Evolutionary conservation across 805 yeast genomes (phyloP).

Genomic region (Candida multigemmis): DNA sequence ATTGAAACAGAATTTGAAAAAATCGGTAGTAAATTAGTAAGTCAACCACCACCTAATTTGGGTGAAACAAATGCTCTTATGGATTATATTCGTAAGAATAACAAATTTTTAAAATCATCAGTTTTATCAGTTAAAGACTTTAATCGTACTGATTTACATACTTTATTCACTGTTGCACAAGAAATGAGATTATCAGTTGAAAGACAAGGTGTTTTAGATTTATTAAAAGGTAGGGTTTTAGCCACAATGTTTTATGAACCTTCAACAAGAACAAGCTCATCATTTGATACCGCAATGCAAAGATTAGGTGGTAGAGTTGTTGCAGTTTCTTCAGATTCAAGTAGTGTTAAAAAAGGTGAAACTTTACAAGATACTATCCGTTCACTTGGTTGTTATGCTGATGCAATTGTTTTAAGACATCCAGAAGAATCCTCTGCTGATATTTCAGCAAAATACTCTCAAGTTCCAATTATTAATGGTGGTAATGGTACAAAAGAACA

Average conservation of each 20-base stretch:
- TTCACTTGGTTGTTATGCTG: constrained; percentile 90
- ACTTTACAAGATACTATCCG: constrained; percentile 94
- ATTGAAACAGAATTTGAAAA: constrained; percentile 35
- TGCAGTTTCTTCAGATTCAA: constrained; percentile 71
- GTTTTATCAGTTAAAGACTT: constrained; percentile 84
- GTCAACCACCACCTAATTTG: constrained; percentile 65
- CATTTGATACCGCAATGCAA: constrained; percentile 99
- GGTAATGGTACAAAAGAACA: constrained; percentile 98
- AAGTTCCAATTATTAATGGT: constrained; percentile 94
- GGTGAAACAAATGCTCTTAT: constrained; percentile 74
- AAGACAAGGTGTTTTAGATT: constrained; percentile 88
- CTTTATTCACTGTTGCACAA: constrained; percentile 92
- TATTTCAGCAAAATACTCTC: constrained; percentile 92
- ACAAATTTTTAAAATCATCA: constrained; percentile 85
- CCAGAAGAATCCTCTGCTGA: constrained; percentile 89
- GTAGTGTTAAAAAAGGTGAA: constrained; percentile 98
- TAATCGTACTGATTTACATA: constrained; percentile 81
- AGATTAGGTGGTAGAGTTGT: constrained; percentile 97
- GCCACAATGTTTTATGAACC: constrained; percentile 98
- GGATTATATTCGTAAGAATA: constrained; percentile 68
- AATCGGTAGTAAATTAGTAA: constrained; percentile 60
- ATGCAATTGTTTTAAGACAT: constrained; percentile 95
- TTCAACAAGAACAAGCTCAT: constrained; percentile 92
- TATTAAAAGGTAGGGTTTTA: constrained; percentile 81
- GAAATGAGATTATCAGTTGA: constrained; percentile 96